A percentile compares a stretch with the other conserved stretches of the same genome.
Evolutionary conservation across 1,284 basidiomycete species (phyloP).

Genomic region (Paramarasmius palmivorus): DNA sequence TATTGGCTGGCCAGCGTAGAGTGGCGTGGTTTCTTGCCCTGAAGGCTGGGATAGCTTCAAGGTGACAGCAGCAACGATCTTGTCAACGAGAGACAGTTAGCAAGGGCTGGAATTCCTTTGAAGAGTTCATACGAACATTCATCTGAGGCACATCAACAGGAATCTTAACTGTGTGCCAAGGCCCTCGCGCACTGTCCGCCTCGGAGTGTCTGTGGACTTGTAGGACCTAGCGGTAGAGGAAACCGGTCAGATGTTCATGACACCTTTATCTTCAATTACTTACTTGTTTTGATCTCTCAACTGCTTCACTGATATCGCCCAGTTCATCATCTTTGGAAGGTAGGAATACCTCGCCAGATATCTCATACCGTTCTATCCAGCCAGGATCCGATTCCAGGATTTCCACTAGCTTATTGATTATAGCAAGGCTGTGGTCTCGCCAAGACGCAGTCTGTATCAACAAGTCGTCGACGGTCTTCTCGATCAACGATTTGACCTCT

Average conservation of each 20-base stretch:
- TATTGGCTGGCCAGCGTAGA: constrained; percentile 82
- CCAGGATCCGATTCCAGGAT: constrained; percentile 58
- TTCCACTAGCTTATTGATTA: constrained; percentile 53
- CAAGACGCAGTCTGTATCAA: constrained; percentile 33
- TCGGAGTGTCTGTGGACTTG: constrained; percentile 38
- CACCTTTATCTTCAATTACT: not conserved
- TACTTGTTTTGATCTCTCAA: constrained; percentile 44
- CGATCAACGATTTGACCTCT: constrained; percentile 67
- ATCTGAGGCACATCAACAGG: constrained; percentile 83
- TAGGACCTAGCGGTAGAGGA: constrained; percentile 35
- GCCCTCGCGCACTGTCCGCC: constrained; percentile 33
- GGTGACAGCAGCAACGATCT: constrained; percentile 75
- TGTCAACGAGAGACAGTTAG: constrained; percentile 4
- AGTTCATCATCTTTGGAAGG: constrained; percentile 41
- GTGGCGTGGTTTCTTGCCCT: constrained; percentile 32
- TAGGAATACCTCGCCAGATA: constrained; percentile 67
- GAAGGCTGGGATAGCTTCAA: constrained; percentile 41
- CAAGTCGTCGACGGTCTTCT: constrained; percentile 44
- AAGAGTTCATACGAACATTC: constrained; percentile 51
- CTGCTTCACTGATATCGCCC: constrained; percentile 35
- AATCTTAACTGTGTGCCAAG: constrained; percentile 73
- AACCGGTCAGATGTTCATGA: constrained; percentile 9
- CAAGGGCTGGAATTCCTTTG: not conserved
- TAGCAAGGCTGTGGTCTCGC: constrained; percentile 34
- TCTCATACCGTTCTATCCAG: constrained; percentile 69